Percentiles rank a stretch among this genome's conserved stretches.
phyloP scores from a whole-genome alignment of 768 basidiomycete species.

The Calocybe indica region DNA sequence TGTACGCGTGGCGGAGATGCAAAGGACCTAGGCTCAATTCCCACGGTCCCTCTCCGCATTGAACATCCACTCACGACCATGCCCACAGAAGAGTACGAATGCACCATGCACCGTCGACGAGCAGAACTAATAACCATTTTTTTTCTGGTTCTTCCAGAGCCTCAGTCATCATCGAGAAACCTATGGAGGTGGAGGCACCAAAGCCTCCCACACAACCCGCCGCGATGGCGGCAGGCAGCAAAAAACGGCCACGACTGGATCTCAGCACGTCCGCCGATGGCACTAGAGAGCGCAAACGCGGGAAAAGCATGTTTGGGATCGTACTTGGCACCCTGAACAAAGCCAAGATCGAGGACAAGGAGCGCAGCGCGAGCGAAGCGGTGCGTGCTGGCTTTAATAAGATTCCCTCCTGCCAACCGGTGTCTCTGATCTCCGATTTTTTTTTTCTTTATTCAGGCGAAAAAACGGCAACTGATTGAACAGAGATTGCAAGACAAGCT shows the following conservation, averaged over 20 bases:
- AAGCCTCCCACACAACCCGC: background rate
- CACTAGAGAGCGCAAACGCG: slow-evolving; percentile 68
- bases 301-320: slow-evolving; percentile 85
- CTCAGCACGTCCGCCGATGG: slow-evolving; percentile 37
- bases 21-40: slow-evolving; percentile 14
- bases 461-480: slow-evolving; percentile 79
- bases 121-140: too few relatives aligned
- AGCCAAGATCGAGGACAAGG: slow-evolving; percentile 83
- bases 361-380: slow-evolving; percentile 80
- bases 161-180: background rate
- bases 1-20: background rate
- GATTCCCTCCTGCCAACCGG: background rate
- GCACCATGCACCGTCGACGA: too few relatives aligned
- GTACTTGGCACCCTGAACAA: slow-evolving; percentile 80
- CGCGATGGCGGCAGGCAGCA: slow-evolving; percentile 20
- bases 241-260: slow-evolving; percentile 73
- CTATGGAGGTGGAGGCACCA: background rate
- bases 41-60: slow-evolving; percentile 21
- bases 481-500: slow-evolving; percentile 83
- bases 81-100: slow-evolving; percentile 48
- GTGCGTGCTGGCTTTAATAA: slow-evolving; percentile 31
- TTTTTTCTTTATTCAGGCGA: slow-evolving; percentile 44
- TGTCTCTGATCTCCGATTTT: too few relatives aligned
- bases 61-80: slow-evolving; percentile 25
- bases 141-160: background rate